Evolutionary conservation across 768 basidiomycete species (phyloP), one percentile per base, ranked within the genome.

Genomic region (Leccinum barrowsii): DNA sequence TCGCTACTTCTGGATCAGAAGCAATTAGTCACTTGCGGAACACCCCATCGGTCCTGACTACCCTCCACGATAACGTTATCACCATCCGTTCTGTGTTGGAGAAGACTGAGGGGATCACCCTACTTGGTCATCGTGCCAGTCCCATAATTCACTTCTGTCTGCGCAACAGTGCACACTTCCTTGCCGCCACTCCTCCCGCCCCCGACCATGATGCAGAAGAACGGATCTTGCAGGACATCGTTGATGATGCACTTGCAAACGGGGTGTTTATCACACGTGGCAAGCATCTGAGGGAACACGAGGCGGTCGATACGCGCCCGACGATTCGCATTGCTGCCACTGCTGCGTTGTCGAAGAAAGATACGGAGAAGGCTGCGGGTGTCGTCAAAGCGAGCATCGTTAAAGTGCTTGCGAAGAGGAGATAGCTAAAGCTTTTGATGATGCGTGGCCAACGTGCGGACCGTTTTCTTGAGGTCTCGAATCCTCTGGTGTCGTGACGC

Each of bases 251-350:
- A 1, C 76, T 93, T 44, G 76, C 77, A 6, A 90, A 91, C 63
- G 94, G 92, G 10, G 88, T 99, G 48, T 77, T 98, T 65, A 75
- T 97, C 59, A 95, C 93, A 3, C 82, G 91, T 22, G 87, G 93
- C 44, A 90, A 90, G 77, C 75, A 92, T 57, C 71, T 97, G 63
- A 82, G 82, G 52, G 85, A 87, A 5, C 94, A 97, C 74, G 96
- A 99, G 78, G 76, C 84, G 61, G 77, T 83, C 15, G 93, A 97
- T 70, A 80, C 85, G 15, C 79, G 86, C 49, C 94, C 97, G 37
- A 92, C 89, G 65, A 85, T 98, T 59, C 83, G 92, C 60, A 76
- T 98, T n/a, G 87, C 89, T 22, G 75, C 95, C 60, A 87, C 83
- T 5, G 82, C 86, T 13, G 93, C 85, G 13, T 71, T 98, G 63